Evolutionary conservation across 352 stramenopile species (phyloP).

Genomic region (Phytophthora uliginosa): DNA sequence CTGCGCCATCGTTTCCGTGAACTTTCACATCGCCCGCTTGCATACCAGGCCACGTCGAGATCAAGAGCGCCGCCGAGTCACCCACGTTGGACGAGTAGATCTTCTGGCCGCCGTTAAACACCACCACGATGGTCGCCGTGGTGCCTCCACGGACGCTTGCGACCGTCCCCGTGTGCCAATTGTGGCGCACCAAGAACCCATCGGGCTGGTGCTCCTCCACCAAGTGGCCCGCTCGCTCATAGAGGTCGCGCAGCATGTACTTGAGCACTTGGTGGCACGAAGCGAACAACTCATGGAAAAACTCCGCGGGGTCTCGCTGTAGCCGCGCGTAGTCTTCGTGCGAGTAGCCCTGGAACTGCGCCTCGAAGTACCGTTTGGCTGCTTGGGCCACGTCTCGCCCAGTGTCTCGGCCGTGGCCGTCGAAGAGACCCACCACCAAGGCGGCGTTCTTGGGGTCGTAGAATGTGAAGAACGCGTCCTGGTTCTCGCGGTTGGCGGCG

Average conservation of each 20-base stretch:
- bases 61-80: conserved; percentile 73
- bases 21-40: conserved; percentile 43
- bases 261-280: conserved; percentile 75
- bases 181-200: conserved; percentile 72
- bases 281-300: conserved; percentile 62
- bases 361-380: conserved; percentile 71
- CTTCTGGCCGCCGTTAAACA: conserved; percentile 74
- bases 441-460: conserved; percentile 42
- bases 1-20: conserved; percentile 11
- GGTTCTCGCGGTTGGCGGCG: conserved; percentile 76
- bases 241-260: conserved; percentile 66
- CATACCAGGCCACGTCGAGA: conserved; percentile 31
- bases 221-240: conserved; percentile 63
- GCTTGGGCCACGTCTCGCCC: conserved; percentile 74
- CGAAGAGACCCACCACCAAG: conserved; percentile 84
- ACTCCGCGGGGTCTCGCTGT: conserved; percentile 56
- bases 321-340: conserved; percentile 59
- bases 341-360: conserved; percentile 64
- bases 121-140: conserved; percentile 84
- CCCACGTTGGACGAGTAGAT: conserved; percentile 89
- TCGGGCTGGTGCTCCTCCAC: conserved; percentile 68
- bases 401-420: conserved; percentile 87
- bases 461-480: conserved; percentile 91
- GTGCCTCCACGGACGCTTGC: conserved; percentile 92
- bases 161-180: conserved; percentile 40